phyloP scores from a whole-genome alignment of 2,329 filamentous ascomycete genomes.

The Apiospora sp. region DNA sequence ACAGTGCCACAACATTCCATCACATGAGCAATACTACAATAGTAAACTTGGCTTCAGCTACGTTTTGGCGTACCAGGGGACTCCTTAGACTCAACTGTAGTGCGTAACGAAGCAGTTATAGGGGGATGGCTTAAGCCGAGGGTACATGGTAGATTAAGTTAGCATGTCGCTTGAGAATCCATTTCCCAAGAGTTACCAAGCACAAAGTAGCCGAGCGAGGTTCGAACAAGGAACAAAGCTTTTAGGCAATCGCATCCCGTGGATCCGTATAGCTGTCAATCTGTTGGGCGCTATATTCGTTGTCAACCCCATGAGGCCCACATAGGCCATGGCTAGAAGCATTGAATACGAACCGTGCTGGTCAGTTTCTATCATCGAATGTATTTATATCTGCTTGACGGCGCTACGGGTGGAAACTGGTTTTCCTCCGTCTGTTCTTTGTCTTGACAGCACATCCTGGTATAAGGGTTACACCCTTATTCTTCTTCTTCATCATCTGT shows the following conservation, averaged over 20 bases:
- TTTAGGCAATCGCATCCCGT: neutral
- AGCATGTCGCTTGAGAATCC: neutral
- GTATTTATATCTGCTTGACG: neutral
- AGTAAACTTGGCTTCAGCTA: neutral
- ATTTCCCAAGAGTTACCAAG: neutral
- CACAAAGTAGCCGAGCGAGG: neutral
- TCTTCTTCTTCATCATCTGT: neutral
- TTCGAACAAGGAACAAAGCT: neutral
- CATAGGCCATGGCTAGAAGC: neutral
- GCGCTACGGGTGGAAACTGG: neutral
- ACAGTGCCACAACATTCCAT: neutral
- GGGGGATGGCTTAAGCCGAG: neutral
- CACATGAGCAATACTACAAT: neutral
- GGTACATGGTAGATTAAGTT: neutral
- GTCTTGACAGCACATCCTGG: neutral
- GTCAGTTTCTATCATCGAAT: neutral
- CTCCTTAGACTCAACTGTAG: neutral
- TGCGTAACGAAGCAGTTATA: neutral
- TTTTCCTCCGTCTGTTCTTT: neutral
- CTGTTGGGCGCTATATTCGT: constrained; percentile 7
- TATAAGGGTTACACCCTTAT: neutral
- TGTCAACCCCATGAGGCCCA: constrained; percentile 9
- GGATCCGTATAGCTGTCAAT: constrained; percentile 4
- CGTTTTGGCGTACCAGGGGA: neutral
- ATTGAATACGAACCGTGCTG: constrained; percentile 16